A percentile compares a stretch with the other conserved stretches of the same genome.
Conservation (phyloP, 176 grass and related monocot genomes). For the Raddia guianensis region DNA sequence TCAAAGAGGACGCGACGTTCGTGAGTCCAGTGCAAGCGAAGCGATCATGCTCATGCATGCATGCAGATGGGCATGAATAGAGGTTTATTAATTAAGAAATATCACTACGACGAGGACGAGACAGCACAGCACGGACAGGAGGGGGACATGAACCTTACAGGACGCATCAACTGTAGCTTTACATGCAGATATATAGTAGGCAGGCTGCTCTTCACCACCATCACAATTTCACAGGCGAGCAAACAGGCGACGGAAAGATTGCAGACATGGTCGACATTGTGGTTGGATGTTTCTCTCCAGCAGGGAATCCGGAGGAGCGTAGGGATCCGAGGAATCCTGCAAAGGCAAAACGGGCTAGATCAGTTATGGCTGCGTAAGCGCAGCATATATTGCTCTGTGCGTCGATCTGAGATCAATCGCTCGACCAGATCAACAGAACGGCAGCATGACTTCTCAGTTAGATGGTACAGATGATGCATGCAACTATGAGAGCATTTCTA, state of each 20-base stretch:
- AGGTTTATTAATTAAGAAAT: conserved; percentile 32
- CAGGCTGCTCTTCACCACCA: conserved; percentile 35
- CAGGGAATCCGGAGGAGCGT: conserved; percentile 44
- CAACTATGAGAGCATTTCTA: no score
- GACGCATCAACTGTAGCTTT: conserved; percentile 34
- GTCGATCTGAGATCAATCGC: not conserved
- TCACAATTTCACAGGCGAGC: conserved; percentile 23
- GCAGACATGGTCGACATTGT: conserved; percentile 21
- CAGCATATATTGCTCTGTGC: not conserved
- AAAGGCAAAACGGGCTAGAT: not conserved
- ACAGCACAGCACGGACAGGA: conserved; percentile 5
- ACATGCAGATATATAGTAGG: conserved; percentile 31
- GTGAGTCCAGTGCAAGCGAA: not conserved
- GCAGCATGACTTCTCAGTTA: not conserved
- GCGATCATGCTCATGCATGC: not conserved
- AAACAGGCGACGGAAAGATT: conserved; percentile 28
- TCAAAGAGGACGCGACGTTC: no score
- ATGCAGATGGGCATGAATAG: not conserved
- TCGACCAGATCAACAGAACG: not conserved
- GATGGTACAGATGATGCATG: not conserved
- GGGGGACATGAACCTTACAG: conserved; percentile 39
- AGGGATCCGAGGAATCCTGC: conserved; percentile 50
- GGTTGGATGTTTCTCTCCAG: conserved; percentile 43
- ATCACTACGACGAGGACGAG: conserved; percentile 14
- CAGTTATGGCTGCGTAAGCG: not conserved